phyloP scores from a whole-genome alignment of 257 asterid species.

The Pogostemon cablin region DNA sequence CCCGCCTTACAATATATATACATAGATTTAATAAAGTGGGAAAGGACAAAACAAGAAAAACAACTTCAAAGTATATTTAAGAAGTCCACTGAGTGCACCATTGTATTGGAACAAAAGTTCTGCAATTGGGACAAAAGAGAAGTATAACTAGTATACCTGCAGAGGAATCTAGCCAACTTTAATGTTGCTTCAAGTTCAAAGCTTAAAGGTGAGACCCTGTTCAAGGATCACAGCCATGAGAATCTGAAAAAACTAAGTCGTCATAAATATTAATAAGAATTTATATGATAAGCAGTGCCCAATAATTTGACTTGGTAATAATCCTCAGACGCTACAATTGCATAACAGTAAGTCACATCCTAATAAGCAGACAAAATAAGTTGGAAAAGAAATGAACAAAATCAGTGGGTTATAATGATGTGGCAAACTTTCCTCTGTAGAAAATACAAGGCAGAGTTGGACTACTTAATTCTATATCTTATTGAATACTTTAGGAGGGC shows the following conservation, averaged over 20 bases:
- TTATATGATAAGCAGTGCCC: slow-evolving; percentile 11
- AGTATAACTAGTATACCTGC: slow-evolving; percentile 66
- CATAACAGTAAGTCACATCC: not conserved
- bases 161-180: slow-evolving; percentile 92
- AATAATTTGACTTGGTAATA: not conserved
- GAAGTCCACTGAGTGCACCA: slow-evolving; percentile 14
- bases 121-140: slow-evolving; percentile 17
- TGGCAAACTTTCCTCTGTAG: slow-evolving; percentile 1
- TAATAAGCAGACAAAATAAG: slow-evolving; percentile 21
- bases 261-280: slow-evolving; percentile 10
- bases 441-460: slow-evolving; percentile 21
- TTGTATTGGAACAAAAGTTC: slow-evolving; percentile 8
- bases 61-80: not conserved
- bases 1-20: slow-evolving; percentile 59
- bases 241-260: slow-evolving; percentile 19
- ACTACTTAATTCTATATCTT: slow-evolving; percentile 24
- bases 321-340: slow-evolving; percentile 6
- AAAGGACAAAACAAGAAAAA: slow-evolving; percentile 1
- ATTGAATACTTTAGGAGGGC: slow-evolving; percentile 12
- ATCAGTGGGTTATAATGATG: slow-evolving; percentile 7
- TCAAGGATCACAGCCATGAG: slow-evolving; percentile 31
- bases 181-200: slow-evolving; percentile 97
- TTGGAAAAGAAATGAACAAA: not conserved
- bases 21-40: slow-evolving; percentile 16
- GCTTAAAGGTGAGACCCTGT: slow-evolving; percentile 97